A percentile compares a stretch with the other conserved stretches of the same genome.
Conservation (phyloP, 306 rosid species). For the Cicer pinnatifidum region DNA sequence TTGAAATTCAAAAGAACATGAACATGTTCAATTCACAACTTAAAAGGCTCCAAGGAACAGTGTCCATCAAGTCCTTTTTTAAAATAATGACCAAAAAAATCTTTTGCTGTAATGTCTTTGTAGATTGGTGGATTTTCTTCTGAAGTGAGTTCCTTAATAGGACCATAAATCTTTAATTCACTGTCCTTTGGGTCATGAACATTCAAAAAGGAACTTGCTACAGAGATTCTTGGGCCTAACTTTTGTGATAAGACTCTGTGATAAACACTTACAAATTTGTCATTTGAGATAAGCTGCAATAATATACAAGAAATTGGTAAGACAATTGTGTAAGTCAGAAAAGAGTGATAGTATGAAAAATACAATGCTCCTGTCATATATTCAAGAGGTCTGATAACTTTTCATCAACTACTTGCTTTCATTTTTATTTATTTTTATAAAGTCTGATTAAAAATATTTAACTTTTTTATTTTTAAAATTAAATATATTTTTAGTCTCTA, state of each 20-base stretch:
- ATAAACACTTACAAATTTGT: slow-evolving; percentile 46
- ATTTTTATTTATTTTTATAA: too few species aligned
- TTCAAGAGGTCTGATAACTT: too few species aligned
- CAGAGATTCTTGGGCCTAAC: slow-evolving; percentile 50
- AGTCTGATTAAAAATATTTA: too few species aligned
- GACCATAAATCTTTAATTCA: slow-evolving; percentile 49
- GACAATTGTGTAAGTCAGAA: not conserved
- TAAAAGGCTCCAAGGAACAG: slow-evolving; percentile 45
- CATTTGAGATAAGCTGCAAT: slow-evolving; percentile 51
- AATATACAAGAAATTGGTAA: not conserved
- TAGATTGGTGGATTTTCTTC: slow-evolving; percentile 53
- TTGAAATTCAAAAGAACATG: not conserved
- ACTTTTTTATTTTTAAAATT: too few species aligned
- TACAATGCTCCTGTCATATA: too few species aligned
- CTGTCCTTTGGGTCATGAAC: not conserved
- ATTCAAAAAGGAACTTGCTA: slow-evolving; percentile 47
- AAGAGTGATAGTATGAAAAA: too few species aligned
- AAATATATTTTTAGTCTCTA: too few species aligned
- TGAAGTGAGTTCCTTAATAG: slow-evolving; percentile 60
- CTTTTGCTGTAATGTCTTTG: slow-evolving; percentile 37
- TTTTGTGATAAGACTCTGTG: slow-evolving; percentile 29
- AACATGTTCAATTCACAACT: not conserved
- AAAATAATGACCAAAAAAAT: slow-evolving; percentile 11
- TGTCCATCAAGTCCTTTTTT: slow-evolving; percentile 50
- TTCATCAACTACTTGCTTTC: too few species aligned